Base-by-base conservation (phyloP, 2,329 filamentous ascomycete species). In the Fusarium sp. region DNA sequence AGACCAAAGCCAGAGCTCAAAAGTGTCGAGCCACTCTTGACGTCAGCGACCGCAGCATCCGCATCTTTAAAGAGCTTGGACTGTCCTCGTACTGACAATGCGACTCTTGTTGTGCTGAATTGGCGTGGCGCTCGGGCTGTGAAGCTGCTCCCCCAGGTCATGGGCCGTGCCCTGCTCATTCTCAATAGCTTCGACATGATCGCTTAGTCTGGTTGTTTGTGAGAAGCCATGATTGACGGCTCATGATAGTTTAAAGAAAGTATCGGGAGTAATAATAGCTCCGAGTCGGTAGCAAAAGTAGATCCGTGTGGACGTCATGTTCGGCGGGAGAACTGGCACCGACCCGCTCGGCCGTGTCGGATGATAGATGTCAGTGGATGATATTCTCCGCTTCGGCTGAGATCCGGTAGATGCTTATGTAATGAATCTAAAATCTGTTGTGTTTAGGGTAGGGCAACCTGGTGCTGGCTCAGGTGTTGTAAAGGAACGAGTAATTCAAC, bases 1-100 rank as follows among this genome's bases (percentile, higher is more conserved):
- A 95, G 86, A n/a, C 93, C 93, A 77, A 95, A 95, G 2, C 92
- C 93, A 17, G 92, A 90, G 75, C 92, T 93, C 57, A 95, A 82
- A 36, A 95, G 83, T 0, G 88, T 92, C 13, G 88, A 90, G 56
- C 92, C 88, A 72, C 91, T 90, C 76, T 90, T 83, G 58, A 95
- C 82, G 75, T 93, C 92, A 4, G 88, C 86, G 40, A 94, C 87
- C 7, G 92, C 92, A 42, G 88, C 88, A 66, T 91, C 90, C 18
- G 91, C 91, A 6, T 83, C 87, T 5, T 76, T 76, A 69, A 80
- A 87, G 2, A 87, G 71, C 72, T 88, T 88, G 1, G 84, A 86
- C 2, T 61, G 54, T 2, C 59, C 58, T 31, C 63, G 48, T 3
- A 55, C 61, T 9, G 69, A 51, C 20, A 67, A 42, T 3, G 57